phyloP scores from a whole-genome alignment of 306 rosid species.

The Cicer pinnatifidum region DNA sequence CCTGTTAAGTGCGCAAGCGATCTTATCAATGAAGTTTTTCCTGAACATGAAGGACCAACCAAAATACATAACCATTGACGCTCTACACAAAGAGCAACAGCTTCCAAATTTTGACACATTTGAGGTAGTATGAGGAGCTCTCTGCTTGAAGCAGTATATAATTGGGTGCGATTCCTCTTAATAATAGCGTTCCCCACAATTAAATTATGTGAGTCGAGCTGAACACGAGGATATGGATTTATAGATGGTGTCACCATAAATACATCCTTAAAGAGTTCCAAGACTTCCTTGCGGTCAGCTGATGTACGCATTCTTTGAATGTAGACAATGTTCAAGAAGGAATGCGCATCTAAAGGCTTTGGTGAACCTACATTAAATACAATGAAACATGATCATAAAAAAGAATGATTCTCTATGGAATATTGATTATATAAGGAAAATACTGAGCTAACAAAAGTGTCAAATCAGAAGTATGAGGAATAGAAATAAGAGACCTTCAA shows the following conservation, averaged over 20 bases:
- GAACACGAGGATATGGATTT: constrained; percentile 81
- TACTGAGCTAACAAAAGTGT: background rate
- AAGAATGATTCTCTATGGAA: background rate
- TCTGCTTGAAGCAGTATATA: constrained; percentile 47
- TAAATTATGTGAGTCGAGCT: constrained; percentile 53
- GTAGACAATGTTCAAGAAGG: constrained; percentile 78
- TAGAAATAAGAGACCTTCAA: constrained; percentile 59
- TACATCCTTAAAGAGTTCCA: constrained; percentile 65
- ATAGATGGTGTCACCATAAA: constrained; percentile 63
- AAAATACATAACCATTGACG: constrained; percentile 90
- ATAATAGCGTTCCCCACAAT: constrained; percentile 70
- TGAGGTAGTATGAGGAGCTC: constrained; percentile 69
- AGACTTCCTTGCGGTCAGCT: constrained; percentile 78
- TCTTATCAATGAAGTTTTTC: constrained; percentile 85
- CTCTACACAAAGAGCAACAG: constrained; percentile 78
- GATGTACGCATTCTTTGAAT: constrained; percentile 92
- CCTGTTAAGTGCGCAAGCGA: constrained; percentile 87
- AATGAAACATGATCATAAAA: constrained; percentile 37
- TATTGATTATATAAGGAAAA: background rate
- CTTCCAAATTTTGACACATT: constrained; percentile 81
- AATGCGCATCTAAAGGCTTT: constrained; percentile 49
- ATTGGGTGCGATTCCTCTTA: constrained; percentile 59
- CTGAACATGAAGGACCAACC: constrained; percentile 83
- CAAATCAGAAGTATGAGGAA: constrained; percentile 21
- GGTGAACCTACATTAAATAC: constrained; percentile 58